These are phyloP conservation scores for Candida piceae DNA, from an alignment of 805 yeast genomes.

Conservation along the genomic window DNA sequence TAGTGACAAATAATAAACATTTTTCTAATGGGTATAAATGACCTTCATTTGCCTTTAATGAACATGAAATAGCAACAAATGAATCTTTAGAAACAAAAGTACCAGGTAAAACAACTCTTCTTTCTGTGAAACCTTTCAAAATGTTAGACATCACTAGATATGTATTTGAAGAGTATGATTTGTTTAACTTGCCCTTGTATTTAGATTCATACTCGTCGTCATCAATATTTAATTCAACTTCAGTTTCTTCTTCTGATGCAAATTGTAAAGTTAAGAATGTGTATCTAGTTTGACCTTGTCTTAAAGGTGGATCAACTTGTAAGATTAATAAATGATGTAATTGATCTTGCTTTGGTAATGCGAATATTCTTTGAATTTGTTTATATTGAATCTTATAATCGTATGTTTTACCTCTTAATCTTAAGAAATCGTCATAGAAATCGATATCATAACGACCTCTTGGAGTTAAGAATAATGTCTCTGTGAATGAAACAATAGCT, in stretches of 20 bases:
- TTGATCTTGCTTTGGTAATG: constrained; percentile 93
- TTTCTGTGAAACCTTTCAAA: constrained; percentile 83
- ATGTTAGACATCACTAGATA: constrained; percentile 84
- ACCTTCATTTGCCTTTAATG: constrained; percentile 93
- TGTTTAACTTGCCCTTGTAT: constrained; percentile 70
- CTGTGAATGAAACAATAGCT: constrained; percentile 89
- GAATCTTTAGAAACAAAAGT: constrained; percentile 68
- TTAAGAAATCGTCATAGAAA: constrained; percentile 79
- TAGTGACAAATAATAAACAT: constrained; percentile 84
- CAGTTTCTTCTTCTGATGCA: constrained; percentile 83
- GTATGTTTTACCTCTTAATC: constrained; percentile 95
- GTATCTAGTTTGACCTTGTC: constrained; percentile 97
- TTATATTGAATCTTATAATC: constrained; percentile 92
- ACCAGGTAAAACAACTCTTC: constrained; percentile 82
- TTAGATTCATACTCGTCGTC: constrained; percentile 75
- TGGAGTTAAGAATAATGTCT: constrained; percentile 89
- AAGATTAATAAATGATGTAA: constrained; percentile 80
- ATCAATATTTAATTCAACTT: constrained; percentile 78
- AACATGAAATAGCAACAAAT: constrained; percentile 85
- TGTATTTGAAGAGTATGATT: constrained; percentile 69
- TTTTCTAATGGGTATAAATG: constrained; percentile 89
- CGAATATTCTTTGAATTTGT: constrained; percentile 84
- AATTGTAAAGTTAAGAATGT: constrained; percentile 90
- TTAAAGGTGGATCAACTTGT: constrained; percentile 93
- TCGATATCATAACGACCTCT: constrained; percentile 98